phyloP scores from a whole-genome alignment of 2,329 filamentous ascomycete species.

The Diatrype stigma region DNA sequence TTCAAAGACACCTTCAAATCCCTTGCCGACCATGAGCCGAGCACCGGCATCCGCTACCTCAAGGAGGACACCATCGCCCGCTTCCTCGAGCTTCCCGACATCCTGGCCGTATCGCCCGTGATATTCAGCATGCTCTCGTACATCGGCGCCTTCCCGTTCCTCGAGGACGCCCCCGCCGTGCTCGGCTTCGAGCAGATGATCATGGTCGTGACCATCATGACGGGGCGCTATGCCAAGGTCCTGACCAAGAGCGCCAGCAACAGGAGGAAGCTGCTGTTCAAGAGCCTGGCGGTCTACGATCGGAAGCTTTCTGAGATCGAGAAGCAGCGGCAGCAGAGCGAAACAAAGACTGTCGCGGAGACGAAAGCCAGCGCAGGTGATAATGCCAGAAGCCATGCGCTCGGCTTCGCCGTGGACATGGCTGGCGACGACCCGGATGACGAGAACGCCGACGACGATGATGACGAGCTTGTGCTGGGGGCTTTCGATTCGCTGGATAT shows the following conservation, averaged over 20 bases:
- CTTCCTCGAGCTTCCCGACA: slow-evolving; percentile 70
- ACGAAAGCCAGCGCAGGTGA: not conserved
- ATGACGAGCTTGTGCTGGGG: slow-evolving; percentile 63
- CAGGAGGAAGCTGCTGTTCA: slow-evolving; percentile 63
- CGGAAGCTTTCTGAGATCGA: slow-evolving; percentile 42
- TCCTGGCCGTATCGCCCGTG: slow-evolving; percentile 61
- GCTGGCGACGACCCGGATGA: slow-evolving; percentile 38
- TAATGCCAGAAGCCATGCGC: slow-evolving; percentile 14
- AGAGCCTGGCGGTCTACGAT: slow-evolving; percentile 68
- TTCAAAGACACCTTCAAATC: slow-evolving; percentile 69
- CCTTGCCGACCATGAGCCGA: slow-evolving; percentile 61
- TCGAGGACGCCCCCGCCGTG: slow-evolving; percentile 65
- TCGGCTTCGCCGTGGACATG: slow-evolving; percentile 45
- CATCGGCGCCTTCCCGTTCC: slow-evolving; percentile 69
- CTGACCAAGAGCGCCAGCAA: slow-evolving; percentile 54
- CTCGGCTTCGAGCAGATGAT: slow-evolving; percentile 66
- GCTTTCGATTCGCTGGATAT: slow-evolving; percentile 66
- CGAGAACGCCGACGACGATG: slow-evolving; percentile 42
- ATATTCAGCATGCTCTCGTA: slow-evolving; percentile 70
- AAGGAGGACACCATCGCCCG: slow-evolving; percentile 67
- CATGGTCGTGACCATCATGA: slow-evolving; percentile 69
- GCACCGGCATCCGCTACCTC: slow-evolving; percentile 53
- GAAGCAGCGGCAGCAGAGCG: slow-evolving; percentile 11
- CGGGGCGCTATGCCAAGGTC: slow-evolving; percentile 63
- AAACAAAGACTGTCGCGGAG: slow-evolving; percentile 5